These are phyloP conservation scores for Lophiotrema nucula DNA, from an alignment of 495 filamentous ascomycete genomes.

Conservation along the genomic window DNA sequence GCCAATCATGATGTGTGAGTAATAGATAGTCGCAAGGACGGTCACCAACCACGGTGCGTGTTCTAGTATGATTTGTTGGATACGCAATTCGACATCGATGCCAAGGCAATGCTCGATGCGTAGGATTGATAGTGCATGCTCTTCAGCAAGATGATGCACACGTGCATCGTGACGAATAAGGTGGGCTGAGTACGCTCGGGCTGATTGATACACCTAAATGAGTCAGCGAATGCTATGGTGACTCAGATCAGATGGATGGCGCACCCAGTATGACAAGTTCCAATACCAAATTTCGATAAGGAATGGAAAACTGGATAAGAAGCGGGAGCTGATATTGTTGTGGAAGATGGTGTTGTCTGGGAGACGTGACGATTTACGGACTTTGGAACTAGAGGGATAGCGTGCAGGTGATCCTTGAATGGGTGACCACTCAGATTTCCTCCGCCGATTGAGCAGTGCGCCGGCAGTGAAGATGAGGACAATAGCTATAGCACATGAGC, in stretches of 20 bases:
- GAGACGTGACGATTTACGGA: neutral
- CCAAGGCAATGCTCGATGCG: neutral
- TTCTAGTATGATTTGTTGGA: neutral
- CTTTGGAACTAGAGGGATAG: neutral
- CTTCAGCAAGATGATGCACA: neutral
- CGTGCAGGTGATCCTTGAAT: neutral
- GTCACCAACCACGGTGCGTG: neutral
- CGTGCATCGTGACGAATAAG: slow-evolving; percentile 1
- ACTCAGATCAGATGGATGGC: neutral
- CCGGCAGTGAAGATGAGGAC: neutral
- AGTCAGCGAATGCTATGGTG: neutral
- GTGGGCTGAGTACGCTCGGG: slow-evolving; percentile 18
- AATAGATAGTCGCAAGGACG: slow-evolving; percentile 8
- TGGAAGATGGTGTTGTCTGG: neutral
- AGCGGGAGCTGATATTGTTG: neutral
- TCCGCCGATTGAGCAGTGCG: neutral
- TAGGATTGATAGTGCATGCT: neutral
- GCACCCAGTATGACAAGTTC: neutral
- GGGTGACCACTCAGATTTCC: neutral
- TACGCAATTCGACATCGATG: neutral
- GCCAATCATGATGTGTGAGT: slow-evolving; percentile 14
- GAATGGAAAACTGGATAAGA: neutral
- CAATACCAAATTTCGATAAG: slow-evolving; percentile 3
- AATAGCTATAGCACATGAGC: neutral
- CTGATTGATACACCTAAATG: slow-evolving; percentile 20